A percentile compares a stretch with the other conserved stretches of the same genome.
Evolutionary conservation across 1,284 basidiomycete species (phyloP).

Genomic region (Macrocystidia cucumis): DNA sequence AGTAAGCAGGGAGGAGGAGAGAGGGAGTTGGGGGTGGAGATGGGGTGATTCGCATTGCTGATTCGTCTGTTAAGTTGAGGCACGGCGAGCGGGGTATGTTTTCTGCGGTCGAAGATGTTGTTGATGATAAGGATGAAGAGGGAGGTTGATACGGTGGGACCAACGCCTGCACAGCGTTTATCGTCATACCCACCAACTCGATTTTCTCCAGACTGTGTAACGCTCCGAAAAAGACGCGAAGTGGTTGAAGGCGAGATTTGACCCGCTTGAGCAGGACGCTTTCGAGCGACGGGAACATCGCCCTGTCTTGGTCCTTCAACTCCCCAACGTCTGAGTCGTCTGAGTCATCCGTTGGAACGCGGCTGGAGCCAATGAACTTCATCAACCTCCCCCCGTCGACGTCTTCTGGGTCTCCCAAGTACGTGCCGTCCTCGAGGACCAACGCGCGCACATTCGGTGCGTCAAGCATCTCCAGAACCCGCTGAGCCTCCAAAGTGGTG

Average conservation of each 20-base stretch:
- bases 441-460: slow-evolving; percentile 25
- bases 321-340: slow-evolving; percentile 10
- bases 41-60: neutral
- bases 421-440: slow-evolving; percentile 30
- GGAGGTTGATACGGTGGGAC: slow-evolving; percentile 13
- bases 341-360: slow-evolving; percentile 10
- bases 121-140: slow-evolving; percentile 7
- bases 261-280: slow-evolving; percentile 24
- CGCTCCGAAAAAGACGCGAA: slow-evolving; percentile 22
- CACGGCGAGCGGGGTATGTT: too few relatives aligned
- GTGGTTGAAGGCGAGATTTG: slow-evolving; percentile 20
- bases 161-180: slow-evolving; percentile 21
- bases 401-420: slow-evolving; percentile 26
- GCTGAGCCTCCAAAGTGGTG: slow-evolving; percentile 22
- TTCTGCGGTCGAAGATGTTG: slow-evolving; percentile 4
- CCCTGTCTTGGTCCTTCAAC: slow-evolving; percentile 11
- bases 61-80: too few relatives aligned
- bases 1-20: slow-evolving; percentile 7
- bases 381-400: slow-evolving; percentile 28
- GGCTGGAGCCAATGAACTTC: slow-evolving; percentile 25
- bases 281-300: slow-evolving; percentile 26
- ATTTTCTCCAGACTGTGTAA: slow-evolving; percentile 22
- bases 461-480: slow-evolving; percentile 26
- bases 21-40: slow-evolving; percentile 1
- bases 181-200: slow-evolving; percentile 24